Evolutionary conservation across 805 yeast genomes (phyloP), one percentile per base, ranked within the genome.

Genomic region (Lipomyces sp.): DNA sequence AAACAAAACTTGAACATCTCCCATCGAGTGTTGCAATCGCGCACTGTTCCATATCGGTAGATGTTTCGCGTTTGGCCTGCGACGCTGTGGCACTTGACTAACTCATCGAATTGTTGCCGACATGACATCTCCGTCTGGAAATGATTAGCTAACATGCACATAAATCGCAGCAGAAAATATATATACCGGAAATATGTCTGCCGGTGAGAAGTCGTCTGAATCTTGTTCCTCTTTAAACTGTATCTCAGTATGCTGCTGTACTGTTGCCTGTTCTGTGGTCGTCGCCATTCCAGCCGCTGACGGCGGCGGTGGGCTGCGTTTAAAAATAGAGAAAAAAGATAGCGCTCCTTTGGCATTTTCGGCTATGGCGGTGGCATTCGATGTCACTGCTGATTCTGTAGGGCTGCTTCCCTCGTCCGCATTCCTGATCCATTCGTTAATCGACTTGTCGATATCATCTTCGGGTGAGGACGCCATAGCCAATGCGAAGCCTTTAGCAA

Each of bases 21-120:
- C 45, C 86, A 74, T 61, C 85, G 85, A 44, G 76, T 76, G 39
- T 74, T 75, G 68, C 98, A 91, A 53, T 79, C 72, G 44, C 82
- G 81, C 61, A 87, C 75, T 38, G 82, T 80, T 2, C 97, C 97
- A 63, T 81, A 84, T 47, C 97, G 73, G 65, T 90, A 91, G 62
- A 85, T 84, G 68, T 84, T 78, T 53, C 95, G 78, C 19, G 86
- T 70, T 64, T 90, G 96, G 0, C 97, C 97, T 2, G 96, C 97
- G 2, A 90, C 64, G 0, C 97, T 86, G 69, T 86, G 88, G 66
- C 98, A 91, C 41, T 80, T 82, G 40, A 89, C 76, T 21, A 90
- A 72, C 63, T 88, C 95, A 67, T 90, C 95, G 68, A 90, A 83
- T 1, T 93, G 93, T 39, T 91, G 87, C 47, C 83, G 73, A 63